Base-by-base conservation (phyloP, 371 early-diverging fungal species). In the Actinomortierella wolfii region DNA sequence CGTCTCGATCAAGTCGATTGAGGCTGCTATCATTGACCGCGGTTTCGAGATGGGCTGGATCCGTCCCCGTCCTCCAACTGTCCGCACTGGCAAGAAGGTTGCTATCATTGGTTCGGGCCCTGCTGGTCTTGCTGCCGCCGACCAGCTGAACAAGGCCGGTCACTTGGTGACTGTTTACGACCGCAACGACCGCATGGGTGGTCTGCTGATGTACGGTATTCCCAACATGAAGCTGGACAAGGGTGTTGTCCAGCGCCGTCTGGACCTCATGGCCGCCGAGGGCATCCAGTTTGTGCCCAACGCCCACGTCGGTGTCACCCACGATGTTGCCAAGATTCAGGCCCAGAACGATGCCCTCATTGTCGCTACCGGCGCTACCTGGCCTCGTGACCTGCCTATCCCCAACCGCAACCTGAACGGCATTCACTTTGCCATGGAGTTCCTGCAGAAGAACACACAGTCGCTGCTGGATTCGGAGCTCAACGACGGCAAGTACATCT, bases 181-280 rank as follows among this genome's bases (percentile, higher is more conserved):
- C 74, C 90, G 97, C 57, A 94, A 96, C 56, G 97, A 97, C 63
- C 90, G 95, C 59, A 85, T 92, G 60, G 98, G 98, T 76, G 98
- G 98, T 55, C 80, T 98, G 53, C 83, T 98, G 67, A 94, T 94
- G 89, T 98, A 98, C 78, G 98, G 98, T 67, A 98, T 98, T 60
- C 98, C 98, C 57, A 97, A 98, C 84, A 98, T 98, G 98, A 98
- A 98, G 86, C 89, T 98, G 26, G 97, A 98, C 81, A 97, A 97
- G 87, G 82, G 83, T 54, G 69, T 95, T 57, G 97, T 98, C 41
- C 92, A 94, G 74, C 88, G 98, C 45, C 93, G 98, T 64, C 79
- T 96, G 52, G 94, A 97, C 58, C 86, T 96, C 64, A 79, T 98
- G 80, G 92, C 88, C 3, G 91, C 89, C 9, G 97, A 98, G 79